These are phyloP conservation scores for Solanum okadae DNA, from an alignment of 257 asterid species.

Conservation along the genomic window DNA sequence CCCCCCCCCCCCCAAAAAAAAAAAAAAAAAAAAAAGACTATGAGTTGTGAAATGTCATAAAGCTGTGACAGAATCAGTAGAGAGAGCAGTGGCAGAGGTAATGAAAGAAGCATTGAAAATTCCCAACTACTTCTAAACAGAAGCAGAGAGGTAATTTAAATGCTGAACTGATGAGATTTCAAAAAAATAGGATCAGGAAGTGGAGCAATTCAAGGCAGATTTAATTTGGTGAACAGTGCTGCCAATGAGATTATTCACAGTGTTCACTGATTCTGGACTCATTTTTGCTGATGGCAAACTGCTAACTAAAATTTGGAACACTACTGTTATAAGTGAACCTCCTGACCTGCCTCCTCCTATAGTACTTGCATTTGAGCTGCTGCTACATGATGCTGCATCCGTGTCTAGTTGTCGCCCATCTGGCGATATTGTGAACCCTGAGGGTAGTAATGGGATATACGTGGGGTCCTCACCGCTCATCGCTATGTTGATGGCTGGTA, in stretches of 20 bases:
- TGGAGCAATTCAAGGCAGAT: conserved; percentile 64
- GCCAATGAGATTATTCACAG: conserved; percentile 69
- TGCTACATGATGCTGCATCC: conserved; percentile 53
- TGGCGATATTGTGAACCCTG: conserved; percentile 77
- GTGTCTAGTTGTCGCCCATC: conserved; percentile 31
- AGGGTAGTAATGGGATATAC: conserved; percentile 64
- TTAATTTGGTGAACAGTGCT: conserved; percentile 84
- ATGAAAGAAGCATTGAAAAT: conserved; percentile 48
- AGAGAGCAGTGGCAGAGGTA: conserved; percentile 3
- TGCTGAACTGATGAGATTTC: not conserved
- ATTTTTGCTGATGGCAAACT: conserved; percentile 63
- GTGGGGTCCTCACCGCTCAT: conserved; percentile 93
- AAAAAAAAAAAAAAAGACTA: not conserved
- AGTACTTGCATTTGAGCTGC: not conserved
- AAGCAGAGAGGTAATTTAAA: not conserved
- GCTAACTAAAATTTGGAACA: conserved; percentile 78
- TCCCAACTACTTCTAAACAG: conserved; percentile 43
- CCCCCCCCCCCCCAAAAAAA: not conserved
- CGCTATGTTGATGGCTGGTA: conserved; percentile 66
- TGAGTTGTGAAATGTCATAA: conserved; percentile 36
- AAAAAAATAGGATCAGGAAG: conserved; percentile 24
- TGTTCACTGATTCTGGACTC: conserved; percentile 79
- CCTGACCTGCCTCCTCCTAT: conserved; percentile 10
- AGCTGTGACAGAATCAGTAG: conserved; percentile 12
- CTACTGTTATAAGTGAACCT: conserved; percentile 72